phyloP scores from a whole-genome alignment of 768 basidiomycete species.

The Lactarius psammicola region DNA sequence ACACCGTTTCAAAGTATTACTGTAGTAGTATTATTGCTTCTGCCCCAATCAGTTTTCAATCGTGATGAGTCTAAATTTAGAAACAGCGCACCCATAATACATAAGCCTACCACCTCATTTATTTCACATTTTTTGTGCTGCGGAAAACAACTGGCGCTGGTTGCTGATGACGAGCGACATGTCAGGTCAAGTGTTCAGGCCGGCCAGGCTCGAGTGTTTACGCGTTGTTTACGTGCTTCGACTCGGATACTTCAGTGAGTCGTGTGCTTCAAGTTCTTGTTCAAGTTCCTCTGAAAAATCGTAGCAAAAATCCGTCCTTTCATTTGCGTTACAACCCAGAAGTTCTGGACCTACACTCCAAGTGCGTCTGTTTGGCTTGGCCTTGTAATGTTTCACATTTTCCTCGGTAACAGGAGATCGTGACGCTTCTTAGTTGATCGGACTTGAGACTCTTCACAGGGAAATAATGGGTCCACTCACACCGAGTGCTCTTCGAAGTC shows the following conservation, averaged over 20 bases:
- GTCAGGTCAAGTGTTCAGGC: background rate
- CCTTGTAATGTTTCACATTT: too few relatives aligned
- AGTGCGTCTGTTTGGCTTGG: background rate
- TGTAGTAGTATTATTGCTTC: background rate
- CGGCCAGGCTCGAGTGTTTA: constrained; percentile 18
- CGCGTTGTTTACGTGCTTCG: constrained; percentile 25
- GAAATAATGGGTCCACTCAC: background rate
- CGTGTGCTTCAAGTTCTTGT: too few relatives aligned
- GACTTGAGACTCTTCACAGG: background rate
- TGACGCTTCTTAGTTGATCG: background rate
- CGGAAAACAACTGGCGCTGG: background rate
- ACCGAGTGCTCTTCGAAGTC: background rate
- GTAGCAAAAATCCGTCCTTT: background rate
- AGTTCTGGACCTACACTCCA: background rate
- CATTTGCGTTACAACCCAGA: too few relatives aligned
- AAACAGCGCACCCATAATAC: background rate
- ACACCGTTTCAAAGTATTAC: background rate
- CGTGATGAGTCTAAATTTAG: background rate
- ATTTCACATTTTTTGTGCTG: background rate
- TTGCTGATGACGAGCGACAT: background rate
- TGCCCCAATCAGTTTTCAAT: too few relatives aligned
- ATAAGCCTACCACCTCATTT: background rate
- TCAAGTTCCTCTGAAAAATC: background rate
- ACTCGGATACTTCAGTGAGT: background rate
- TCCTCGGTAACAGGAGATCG: background rate